Evolutionary conservation across 2,329 filamentous ascomycete species (phyloP).

Genomic region (Exserohilum turcica): DNA sequence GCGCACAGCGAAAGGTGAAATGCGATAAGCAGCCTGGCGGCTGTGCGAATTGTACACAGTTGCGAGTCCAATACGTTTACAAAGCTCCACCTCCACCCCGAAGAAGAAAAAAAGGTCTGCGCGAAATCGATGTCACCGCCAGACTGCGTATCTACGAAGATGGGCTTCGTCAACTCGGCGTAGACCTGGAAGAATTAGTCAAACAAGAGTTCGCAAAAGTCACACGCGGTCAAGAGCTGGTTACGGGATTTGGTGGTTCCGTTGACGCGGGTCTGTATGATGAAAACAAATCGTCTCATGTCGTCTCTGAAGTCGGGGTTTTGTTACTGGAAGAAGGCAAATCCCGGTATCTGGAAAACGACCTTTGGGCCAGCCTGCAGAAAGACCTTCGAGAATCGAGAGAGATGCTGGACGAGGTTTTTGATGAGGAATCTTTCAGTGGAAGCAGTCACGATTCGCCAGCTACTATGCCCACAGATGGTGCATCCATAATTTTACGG

Average conservation of each 20-base stretch:
- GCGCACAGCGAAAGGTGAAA: constrained; percentile 43
- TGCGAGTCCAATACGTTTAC: constrained; percentile 39
- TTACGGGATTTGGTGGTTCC: constrained; percentile 6
- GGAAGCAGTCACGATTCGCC: neutral
- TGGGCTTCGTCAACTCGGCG: constrained; percentile 33
- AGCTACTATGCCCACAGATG: constrained; percentile 12
- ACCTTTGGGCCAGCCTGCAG: constrained; percentile 39
- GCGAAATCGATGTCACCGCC: constrained; percentile 16
- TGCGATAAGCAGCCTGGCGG: constrained; percentile 39
- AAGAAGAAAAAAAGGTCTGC: neutral
- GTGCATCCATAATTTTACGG: constrained; percentile 28
- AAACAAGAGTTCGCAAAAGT: constrained; percentile 11
- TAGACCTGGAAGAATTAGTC: constrained; percentile 34
- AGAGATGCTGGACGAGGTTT: constrained; percentile 37
- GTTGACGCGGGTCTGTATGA: neutral
- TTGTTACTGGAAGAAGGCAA: constrained; percentile 35
- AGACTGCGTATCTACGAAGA: constrained; percentile 40
- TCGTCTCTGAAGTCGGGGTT: constrained; percentile 18
- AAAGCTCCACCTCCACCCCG: constrained; percentile 32
- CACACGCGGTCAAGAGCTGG: neutral
- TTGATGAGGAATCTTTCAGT: constrained; percentile 31
- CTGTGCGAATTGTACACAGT: constrained; percentile 39
- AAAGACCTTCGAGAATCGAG: constrained; percentile 37
- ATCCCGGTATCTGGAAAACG: constrained; percentile 41
- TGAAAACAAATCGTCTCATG: neutral